Evolutionary conservation across 352 stramenopile species (phyloP).

Genomic region (Phytophthora lateralis): DNA sequence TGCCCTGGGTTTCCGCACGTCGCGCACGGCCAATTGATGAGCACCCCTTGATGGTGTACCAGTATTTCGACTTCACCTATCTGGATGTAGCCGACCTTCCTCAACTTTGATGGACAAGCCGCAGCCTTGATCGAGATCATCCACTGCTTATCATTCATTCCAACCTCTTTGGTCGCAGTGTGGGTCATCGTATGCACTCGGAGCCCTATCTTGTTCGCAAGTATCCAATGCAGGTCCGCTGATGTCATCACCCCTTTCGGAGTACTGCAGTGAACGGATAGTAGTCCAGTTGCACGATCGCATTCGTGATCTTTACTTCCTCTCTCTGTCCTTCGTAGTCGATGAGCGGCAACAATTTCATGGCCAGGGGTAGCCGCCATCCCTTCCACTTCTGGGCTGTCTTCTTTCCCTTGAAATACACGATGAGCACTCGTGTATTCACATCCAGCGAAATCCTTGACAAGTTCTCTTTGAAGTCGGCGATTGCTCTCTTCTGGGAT

Average conservation of each 20-base stretch:
- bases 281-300: neutral
- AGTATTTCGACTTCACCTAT: neutral
- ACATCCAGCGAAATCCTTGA: neutral
- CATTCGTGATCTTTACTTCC: neutral
- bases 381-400: neutral
- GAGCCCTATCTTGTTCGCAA: neutral
- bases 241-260: neutral
- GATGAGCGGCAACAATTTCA: neutral
- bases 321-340: neutral
- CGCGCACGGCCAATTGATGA: neutral
- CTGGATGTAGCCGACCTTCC: neutral
- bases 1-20: neutral
- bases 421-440: neutral
- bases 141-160: constrained; percentile 1
- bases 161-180: neutral
- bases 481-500: neutral
- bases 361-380: neutral
- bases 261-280: neutral
- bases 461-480: neutral
- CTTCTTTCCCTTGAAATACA: neutral
- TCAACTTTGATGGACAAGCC: neutral
- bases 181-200: neutral
- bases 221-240: neutral
- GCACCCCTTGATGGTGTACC: neutral
- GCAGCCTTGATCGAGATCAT: neutral